Base-by-base conservation (phyloP, 2,329 filamentous ascomycete genomes). In the Penicillium sp. region DNA sequence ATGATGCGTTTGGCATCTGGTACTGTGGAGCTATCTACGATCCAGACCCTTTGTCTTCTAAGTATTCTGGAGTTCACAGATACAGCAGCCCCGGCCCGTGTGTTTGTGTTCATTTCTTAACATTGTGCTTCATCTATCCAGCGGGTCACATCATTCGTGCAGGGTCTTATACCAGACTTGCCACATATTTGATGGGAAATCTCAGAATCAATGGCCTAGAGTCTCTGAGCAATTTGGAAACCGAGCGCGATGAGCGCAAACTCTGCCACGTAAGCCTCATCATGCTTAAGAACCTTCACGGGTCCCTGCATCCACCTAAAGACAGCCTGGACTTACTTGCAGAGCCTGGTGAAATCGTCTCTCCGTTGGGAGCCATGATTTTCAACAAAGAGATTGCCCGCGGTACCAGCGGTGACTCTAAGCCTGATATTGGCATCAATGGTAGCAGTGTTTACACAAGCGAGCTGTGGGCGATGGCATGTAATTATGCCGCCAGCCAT, bases 401-500 rank as follows among this genome's bases (percentile, higher is more conserved):
- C 12, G 52, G 55, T 27, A 45, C 41, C 6, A 23, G 37, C 25
- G 37, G 44, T 21, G 47, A 59, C 23, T 53, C 55, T 8, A 64
- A 62, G 13, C 48, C 55, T 9, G 63, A 66, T 21, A 54, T 65
- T 15, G 75, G 74, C 3, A 74, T 80, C 25, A 60, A 74, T 4
- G 68, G 70, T 1, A 78, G 75, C 50, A 70, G 70, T 0, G 71
- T 71, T 63, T 62, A 73, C 49, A 63, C 79, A 6, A 76, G 72
- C 48, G 71, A 78, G 41, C 69, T 76, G 1, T 81, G 78, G 78
- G 72, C 73, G 25, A 72, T 77, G 57, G 76, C 75, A 2, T 70
- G 74, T 16, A 67, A 68, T 21, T 81, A 80, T 60, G 77, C 77
- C 1, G 70, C 75, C 16, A 63, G 68, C 29, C 68, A 72, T 29